phyloP scores from a whole-genome alignment of 2,329 filamentous ascomycete genomes.

The Colletotrichum liriopes region DNA sequence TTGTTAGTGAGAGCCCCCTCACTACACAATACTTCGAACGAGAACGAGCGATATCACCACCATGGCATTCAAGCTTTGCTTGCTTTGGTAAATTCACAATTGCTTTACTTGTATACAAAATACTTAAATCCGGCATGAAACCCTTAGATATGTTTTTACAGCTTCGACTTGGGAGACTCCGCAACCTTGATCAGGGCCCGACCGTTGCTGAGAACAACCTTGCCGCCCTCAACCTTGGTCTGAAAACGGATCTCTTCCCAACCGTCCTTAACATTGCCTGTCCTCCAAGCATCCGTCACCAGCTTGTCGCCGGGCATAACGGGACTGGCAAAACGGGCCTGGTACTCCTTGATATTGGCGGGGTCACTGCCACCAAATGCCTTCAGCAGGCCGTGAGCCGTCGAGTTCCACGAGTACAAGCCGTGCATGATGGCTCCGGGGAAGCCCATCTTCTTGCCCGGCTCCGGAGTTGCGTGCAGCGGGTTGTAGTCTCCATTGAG shows the following conservation, averaged over 20 bases:
- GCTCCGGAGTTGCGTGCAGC: conserved; percentile 88
- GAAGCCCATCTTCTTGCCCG: conserved; percentile 91
- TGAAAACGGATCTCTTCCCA: conserved; percentile 90
- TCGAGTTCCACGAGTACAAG: conserved; percentile 88
- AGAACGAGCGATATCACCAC: neutral
- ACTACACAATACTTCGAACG: neutral
- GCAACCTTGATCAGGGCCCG: conserved; percentile 81
- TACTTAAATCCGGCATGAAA: neutral
- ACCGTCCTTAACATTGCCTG: conserved; percentile 74
- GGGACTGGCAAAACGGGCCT: conserved; percentile 88
- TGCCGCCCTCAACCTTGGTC: conserved; percentile 83
- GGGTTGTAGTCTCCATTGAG: conserved; percentile 97
- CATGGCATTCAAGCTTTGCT: too few species aligned
- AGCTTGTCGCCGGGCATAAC: conserved; percentile 89
- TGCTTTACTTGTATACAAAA: neutral
- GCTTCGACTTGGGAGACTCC: conserved; percentile 71
- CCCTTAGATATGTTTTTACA: conserved; percentile 59
- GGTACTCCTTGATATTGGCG: conserved; percentile 88
- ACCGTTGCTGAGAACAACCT: conserved; percentile 90
- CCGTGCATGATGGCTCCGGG: conserved; percentile 92
- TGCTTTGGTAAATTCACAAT: neutral
- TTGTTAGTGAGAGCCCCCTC: conserved; percentile 28
- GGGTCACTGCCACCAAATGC: conserved; percentile 83
- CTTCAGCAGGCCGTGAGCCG: conserved; percentile 81
- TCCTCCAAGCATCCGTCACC: conserved; percentile 85